Evolutionary conservation across 176 grass and related monocot species (phyloP).

Genomic region (Hyparrhenia diplandra): DNA sequence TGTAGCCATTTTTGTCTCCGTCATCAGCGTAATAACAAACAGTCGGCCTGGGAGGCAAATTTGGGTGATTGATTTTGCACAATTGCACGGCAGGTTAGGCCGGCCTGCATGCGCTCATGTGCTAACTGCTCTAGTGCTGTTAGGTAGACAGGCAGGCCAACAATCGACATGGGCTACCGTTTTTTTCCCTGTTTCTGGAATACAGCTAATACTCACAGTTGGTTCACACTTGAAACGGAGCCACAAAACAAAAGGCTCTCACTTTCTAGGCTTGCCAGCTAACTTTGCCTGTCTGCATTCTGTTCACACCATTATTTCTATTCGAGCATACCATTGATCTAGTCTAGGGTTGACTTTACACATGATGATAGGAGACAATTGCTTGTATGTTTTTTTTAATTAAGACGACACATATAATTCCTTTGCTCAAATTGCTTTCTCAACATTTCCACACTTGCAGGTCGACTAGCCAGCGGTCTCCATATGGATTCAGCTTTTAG

Average conservation of each 20-base stretch:
- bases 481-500: slow-evolving; percentile 64
- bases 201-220: not conserved
- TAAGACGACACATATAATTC: not conserved
- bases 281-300: not conserved
- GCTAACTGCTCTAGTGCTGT: not conserved
- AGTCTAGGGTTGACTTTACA: not conserved
- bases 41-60: not conserved
- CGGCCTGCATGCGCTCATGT: not conserved
- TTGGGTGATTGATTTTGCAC: not conserved
- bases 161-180: not conserved
- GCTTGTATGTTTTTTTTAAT: not conserved
- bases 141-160: slow-evolving; percentile 2
- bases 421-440: slow-evolving; percentile 8
- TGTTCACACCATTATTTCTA: not conserved
- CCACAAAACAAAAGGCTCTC: not conserved
- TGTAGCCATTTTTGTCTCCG: not conserved
- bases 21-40: not conserved
- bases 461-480: slow-evolving; percentile 2
- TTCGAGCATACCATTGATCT: not conserved
- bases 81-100: not conserved
- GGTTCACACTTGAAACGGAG: not conserved
- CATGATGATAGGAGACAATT: not conserved
- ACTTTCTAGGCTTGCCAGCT: not conserved
- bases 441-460: slow-evolving; percentile 30
- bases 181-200: not conserved